Evolutionary conservation across 177 flowering plant genomes (phyloP).

Genomic region (Vitis hybrid): DNA sequence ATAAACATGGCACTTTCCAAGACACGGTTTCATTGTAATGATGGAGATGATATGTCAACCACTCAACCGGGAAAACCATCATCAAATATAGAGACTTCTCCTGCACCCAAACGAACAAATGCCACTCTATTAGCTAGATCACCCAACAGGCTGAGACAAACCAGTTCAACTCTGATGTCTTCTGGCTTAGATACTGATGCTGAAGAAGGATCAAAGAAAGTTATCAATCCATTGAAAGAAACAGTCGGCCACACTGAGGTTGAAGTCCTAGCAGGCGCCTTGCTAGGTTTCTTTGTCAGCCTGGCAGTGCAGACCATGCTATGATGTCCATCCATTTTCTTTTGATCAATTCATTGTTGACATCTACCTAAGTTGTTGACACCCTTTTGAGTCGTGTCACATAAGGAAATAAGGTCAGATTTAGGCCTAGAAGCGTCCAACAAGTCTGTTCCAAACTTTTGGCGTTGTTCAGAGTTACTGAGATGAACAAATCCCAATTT

Average conservation of each 20-base stretch:
- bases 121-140: constrained; percentile 17
- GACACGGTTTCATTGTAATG: constrained; percentile 12
- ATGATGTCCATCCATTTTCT: constrained; percentile 14
- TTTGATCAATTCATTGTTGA: too few relatives aligned
- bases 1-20: constrained; percentile 41
- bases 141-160: constrained; percentile 5
- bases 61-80: constrained; percentile 20
- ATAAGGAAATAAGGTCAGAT: too few relatives aligned
- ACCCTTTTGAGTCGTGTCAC: too few relatives aligned
- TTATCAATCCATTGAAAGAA: constrained; percentile 48
- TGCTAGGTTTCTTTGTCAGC: constrained; percentile 69
- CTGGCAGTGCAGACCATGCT: constrained; percentile 37
- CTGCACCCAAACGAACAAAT: constrained; percentile 8
- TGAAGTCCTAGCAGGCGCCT: constrained; percentile 84
- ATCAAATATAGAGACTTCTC: constrained; percentile 18
- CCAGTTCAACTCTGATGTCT: background rate
- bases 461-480: too few relatives aligned
- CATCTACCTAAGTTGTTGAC: too few relatives aligned
- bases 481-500: too few relatives aligned
- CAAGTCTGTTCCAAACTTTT: too few relatives aligned
- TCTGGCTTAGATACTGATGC: constrained; percentile 12
- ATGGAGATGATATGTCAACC: constrained; percentile 14
- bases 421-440: too few relatives aligned
- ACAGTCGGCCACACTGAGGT: constrained; percentile 78
- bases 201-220: constrained; percentile 12